Evolutionary conservation across 2,329 filamentous ascomycete species (phyloP), one percentile per base, ranked within the genome.

Genomic region (Dactylella cylindrospora): DNA sequence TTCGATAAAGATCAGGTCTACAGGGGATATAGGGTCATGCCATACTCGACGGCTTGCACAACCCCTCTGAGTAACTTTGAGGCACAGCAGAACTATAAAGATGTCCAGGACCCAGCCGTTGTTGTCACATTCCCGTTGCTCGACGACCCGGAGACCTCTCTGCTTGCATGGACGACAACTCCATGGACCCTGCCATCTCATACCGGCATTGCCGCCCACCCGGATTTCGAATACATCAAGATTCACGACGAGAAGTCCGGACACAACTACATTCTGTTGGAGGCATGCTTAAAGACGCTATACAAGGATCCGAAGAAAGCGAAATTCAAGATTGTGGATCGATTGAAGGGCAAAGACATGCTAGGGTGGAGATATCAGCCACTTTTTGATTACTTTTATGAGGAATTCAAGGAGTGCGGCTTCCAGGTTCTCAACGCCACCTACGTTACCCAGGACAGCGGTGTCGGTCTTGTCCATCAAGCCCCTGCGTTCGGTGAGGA

Each of bases 261-360:
- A 23, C 91, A 90, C 71, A 81, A 90, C 68, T 95, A 90, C 72
- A 84, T 95, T 62, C 78, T 95, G 31, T 78, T 95, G 17, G 90
- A 96, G 72, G 83, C 87, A 53, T 79, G 93, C 26, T 78, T 96
- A 25, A 79, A 80, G 54, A 91, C 86, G 3, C 77, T 96, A 1
- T 96, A 95, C 77, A 96, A 96, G 73, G 89, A 95, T 67, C 86
- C 86, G 5, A 96, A 95, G 77, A 95, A 95, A 77, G 90, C 90
- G 43, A 94, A 95, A 72, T 95, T 84, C 76, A 89, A 88, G 76
- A 78, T 93, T 45, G 72, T 95, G 10, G 80, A 86, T 65, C 90
- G 86, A 70, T 75, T 94, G 67, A 86, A 84, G 74, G 91, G 91
- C 41, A 86, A 83, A 66, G 84, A 90, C 39, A 89, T 96, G 84